Evolutionary conservation across 345 rosid genomes (phyloP), one percentile per base, ranked within the genome.

Genomic region (Clarkia xantiana): DNA sequence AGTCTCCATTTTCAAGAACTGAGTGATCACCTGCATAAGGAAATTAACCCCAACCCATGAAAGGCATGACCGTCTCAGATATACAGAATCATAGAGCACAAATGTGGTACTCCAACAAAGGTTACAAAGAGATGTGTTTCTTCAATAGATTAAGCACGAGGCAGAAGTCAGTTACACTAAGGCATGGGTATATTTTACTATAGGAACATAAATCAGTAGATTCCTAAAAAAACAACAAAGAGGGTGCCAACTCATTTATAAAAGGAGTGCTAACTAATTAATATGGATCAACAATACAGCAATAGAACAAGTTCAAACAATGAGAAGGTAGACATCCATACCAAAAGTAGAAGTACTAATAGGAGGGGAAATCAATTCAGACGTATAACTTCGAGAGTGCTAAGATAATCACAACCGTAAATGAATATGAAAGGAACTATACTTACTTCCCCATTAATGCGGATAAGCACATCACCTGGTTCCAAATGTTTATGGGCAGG

Each of bases 401-500:
- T 3, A 5, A 29, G 36, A 29, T 29, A 29, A 29, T 10, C 36
- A 1, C 36, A 29, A 29, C 36, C 5, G 9, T 29, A 29, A 29
- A 29, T 29, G 8, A 29, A n/a, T n/a, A n/a, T n/a, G n/a, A 29
- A 1, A 44, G 25, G 22, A 11, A 47, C 25, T n/a, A 38, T 16
- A 76, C 88, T 77, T 66, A 90, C 97, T 53, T 77, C 82, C 53
- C 89, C 84, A 60, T 90, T 90, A 69, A 86, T 78, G 51, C 72
- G 79, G 59, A 90, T 76, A 67, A 90, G 96, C 56, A 90, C 86
- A 74, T 86, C 97, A 47, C 97, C 97, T 11, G 94, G 78, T 77
- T 83, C 96, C 70, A 90, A 70, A 36, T 66, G 74, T 53, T 64
- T 77, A 67, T 83, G 74, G 42, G 94, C 91, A 55, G 96, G 95